phyloP scores from a whole-genome alignment of 768 basidiomycete species.

The Dendrothele bispora region DNA sequence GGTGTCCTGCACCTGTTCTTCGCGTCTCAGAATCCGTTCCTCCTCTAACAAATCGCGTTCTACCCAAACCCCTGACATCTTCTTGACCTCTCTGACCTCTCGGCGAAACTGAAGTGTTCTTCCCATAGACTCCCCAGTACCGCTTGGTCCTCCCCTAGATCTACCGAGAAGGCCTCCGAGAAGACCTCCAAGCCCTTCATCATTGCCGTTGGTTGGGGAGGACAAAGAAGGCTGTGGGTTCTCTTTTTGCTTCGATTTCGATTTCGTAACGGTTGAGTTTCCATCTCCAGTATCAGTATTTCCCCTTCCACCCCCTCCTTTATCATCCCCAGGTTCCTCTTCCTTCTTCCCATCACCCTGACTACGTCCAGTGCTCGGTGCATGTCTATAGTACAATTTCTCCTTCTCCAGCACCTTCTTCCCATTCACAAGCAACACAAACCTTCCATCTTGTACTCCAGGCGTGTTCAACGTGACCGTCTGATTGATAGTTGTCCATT shows the following conservation, averaged over 20 bases:
- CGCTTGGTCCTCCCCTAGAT: too few relatives aligned
- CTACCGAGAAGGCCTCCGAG: too few relatives aligned
- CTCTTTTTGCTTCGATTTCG: too few relatives aligned
- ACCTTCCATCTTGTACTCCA: constrained; percentile 64
- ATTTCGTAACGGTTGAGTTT: too few relatives aligned
- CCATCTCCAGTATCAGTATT: not conserved
- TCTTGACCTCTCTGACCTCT: too few relatives aligned
- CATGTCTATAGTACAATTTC: constrained; percentile 65
- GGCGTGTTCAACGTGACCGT: constrained; percentile 74
- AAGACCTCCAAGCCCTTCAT: too few relatives aligned
- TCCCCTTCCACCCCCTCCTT: not conserved
- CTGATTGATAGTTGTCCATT: constrained; percentile 74
- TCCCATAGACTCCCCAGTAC: too few relatives aligned
- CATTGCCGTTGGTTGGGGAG: too few relatives aligned
- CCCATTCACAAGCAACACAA: constrained; percentile 67
- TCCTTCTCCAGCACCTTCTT: constrained; percentile 44
- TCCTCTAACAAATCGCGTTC: too few relatives aligned
- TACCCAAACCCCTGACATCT: too few relatives aligned
- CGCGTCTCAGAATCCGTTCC: not conserved
- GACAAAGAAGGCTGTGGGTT: too few relatives aligned
- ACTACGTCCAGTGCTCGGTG: not conserved
- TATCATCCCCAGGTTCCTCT: not conserved
- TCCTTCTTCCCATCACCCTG: not conserved
- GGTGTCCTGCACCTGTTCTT: not conserved
- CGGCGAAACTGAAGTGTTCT: too few relatives aligned